Percentiles rank a stretch among this genome's conserved stretches.
Conservation (phyloP, 2,329 filamentous ascomycete genomes). For the Colletotrichum godetiae region DNA sequence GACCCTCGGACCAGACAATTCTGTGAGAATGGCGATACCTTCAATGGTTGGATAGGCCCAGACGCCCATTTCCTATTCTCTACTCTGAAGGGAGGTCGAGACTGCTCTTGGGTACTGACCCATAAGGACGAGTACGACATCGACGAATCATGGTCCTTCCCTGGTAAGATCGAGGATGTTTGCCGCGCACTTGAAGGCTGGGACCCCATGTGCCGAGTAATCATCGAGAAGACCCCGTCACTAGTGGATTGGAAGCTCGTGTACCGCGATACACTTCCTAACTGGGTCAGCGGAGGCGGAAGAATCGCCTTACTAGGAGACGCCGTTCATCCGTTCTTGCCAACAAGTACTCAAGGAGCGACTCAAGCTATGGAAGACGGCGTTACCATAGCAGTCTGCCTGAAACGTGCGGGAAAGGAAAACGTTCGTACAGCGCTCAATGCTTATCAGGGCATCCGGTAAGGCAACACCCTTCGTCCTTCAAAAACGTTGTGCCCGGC, state of each 20-base stretch:
- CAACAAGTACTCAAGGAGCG: not conserved
- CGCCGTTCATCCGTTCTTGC: not conserved
- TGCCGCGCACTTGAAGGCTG: constrained; percentile 62
- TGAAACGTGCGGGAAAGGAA: not conserved
- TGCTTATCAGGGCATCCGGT: not conserved
- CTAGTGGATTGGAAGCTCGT: constrained; percentile 64
- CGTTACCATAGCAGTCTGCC: not conserved
- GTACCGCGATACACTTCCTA: constrained; percentile 60
- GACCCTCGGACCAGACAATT: constrained; percentile 65
- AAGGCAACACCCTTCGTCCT: not conserved
- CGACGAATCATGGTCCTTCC: constrained; percentile 66
- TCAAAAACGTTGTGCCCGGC: not conserved
- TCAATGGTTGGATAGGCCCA: constrained; percentile 69
- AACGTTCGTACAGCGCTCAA: not conserved
- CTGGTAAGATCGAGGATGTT: constrained; percentile 63
- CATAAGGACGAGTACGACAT: constrained; percentile 65
- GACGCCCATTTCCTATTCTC: constrained; percentile 68
- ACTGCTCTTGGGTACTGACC: constrained; percentile 70
- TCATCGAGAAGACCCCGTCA: constrained; percentile 58
- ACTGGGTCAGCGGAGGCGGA: constrained; percentile 58
- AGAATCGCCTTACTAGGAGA: constrained; percentile 54
- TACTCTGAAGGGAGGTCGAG: constrained; percentile 65
- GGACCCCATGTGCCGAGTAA: constrained; percentile 48
- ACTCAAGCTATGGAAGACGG: not conserved
- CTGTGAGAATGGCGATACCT: constrained; percentile 66